Base-by-base conservation (phyloP, 2,329 filamentous ascomycete genomes). In the Colletotrichum cereale region DNA sequence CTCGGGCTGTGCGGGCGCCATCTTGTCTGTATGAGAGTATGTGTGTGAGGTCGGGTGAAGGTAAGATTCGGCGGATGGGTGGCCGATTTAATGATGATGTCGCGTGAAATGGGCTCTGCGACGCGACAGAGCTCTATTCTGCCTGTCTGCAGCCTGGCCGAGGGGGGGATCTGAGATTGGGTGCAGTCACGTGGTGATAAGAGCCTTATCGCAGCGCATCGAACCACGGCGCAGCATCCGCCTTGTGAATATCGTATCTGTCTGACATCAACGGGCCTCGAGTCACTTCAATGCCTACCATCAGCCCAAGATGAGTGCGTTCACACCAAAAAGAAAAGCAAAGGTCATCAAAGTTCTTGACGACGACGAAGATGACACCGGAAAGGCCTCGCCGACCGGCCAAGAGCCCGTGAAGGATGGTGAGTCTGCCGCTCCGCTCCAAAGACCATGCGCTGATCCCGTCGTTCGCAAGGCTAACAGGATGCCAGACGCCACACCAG, bases 1-100 rank as follows among this genome's bases (percentile, higher is more conserved):
- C 87, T 99, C 97, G 78, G 96, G 96, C 86, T 98, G 96, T 82
- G 96, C 95, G 91, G 97, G 96, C 86, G 96, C 94, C 96, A 99
- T 99, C 76, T 87, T 93, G 86, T 74, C 60, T 56, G 60, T 21
- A 47, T 40, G 21, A 21, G n/a, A 3, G 24, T 24, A 7, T 67
- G 55, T 42, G 16, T 40, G 6, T 52, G 11, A n/a, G 52, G 24
- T 53, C 8, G 29, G 29, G 34, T 48, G 3, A 24, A 38, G 38
- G 34, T 38, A 11, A 31, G 26, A 24, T 63, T 48, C 56, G 36
- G 70, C 42, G 40, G 70, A 64, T 38, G 7, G 47, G 3, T 64
- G 29, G 62, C 42, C 38, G 58, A 40, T 53, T 55, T 40, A 29
- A 40, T 53, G 58, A 36, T 63, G 65, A 36, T 63, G 65, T 63